Conservation (phyloP, 768 basidiomycete genomes). For the Mycena filopes region DNA sequence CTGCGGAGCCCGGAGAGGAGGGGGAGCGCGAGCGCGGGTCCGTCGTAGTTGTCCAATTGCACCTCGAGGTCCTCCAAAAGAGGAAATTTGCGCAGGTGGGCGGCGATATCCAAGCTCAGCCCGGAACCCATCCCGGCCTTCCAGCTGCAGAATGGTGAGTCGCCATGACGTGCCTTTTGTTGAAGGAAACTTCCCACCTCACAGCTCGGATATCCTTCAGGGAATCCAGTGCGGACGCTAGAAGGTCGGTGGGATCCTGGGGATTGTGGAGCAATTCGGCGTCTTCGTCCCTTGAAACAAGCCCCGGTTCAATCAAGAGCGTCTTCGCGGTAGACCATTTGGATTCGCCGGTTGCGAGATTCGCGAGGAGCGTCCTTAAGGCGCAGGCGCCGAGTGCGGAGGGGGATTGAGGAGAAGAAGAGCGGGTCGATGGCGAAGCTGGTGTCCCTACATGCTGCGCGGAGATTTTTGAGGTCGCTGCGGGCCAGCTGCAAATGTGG, state of each 20-base stretch:
- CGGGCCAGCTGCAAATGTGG: neutral
- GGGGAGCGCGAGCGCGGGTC: neutral
- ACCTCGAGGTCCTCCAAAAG: neutral
- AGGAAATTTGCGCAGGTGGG: neutral
- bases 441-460: neutral
- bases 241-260: neutral
- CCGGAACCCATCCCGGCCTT: neutral
- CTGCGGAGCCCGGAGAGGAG: neutral
- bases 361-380: neutral
- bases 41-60: neutral
- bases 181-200: neutral
- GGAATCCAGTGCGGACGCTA: neutral
- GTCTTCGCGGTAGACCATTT: neutral
- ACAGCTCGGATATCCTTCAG: constrained; percentile 1
- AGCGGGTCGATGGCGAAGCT: neutral
- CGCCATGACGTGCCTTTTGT: neutral
- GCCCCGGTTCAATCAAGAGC: neutral
- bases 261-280: too few relatives aligned
- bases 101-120: neutral
- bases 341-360: neutral
- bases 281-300: neutral
- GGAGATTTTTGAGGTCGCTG: neutral
- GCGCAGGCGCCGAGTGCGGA: neutral
- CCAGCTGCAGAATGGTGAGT: neutral
- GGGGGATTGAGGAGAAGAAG: neutral